Evolutionary conservation across 768 basidiomycete genomes (phyloP), one percentile per base, ranked within the genome.

Genomic region (Mycena alexandri): DNA sequence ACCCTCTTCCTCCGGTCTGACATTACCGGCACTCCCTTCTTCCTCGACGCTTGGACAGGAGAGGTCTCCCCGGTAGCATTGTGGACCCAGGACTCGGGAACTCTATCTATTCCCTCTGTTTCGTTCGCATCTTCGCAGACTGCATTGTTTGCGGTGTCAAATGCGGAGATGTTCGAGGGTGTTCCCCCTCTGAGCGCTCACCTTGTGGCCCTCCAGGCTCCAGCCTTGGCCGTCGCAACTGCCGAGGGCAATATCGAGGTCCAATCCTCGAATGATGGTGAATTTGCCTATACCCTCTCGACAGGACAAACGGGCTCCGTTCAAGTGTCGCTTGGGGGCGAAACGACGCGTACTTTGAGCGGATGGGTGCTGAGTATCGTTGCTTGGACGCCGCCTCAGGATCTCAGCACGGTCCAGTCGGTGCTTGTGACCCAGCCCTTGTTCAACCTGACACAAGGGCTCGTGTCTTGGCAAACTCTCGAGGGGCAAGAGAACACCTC

Each of bases 401-500:
- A 71, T 42, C 62, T 71, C 50, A 71, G 59, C 50, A 41, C 29
- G 19, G n/a, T 60, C 46, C 33, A 51, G 13, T 61, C 70, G 13
- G 63, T 68, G 33, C 66, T 68, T 42, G 67, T 71, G n/a, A n/a
- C 61, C 2, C 63, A 68, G 42, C 67, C 70, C 14, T 22, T 54
- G 2, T 42, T 71, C 38, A 65, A 65, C 48, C 65, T 71, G 19
- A 71, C 52, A 1, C 55, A 60, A 29, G 69, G 69, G 2, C 52
- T 71, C 19, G 67, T 71, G 13, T 62, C 70, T 46, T 71, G 70
- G 70, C 48, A 57, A 19, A n/a, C 41, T 12, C 62, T 71, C 47
- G 57, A 46, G 19, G 70, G 70, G 3, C 56, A 64, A 14, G 51
- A 42, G 0, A 68, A 68, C 43, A 57, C 64, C 14, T 68, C 66